Base-by-base conservation (phyloP, 176 grass and related monocot genomes). In the Aegilops longissima region DNA sequence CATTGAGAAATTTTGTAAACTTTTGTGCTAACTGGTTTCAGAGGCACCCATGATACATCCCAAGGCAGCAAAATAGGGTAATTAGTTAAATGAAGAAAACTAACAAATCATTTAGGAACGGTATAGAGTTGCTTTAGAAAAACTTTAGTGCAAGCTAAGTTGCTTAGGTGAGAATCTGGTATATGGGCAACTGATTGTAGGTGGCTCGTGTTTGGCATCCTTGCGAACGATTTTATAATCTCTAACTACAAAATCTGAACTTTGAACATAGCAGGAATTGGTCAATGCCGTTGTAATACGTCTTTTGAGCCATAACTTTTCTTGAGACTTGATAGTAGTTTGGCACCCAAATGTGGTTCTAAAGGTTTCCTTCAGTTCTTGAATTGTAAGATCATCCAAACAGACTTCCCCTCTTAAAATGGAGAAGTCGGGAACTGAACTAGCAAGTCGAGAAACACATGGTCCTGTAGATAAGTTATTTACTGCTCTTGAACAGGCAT, bases 251-350 rank as follows among this genome's bases (percentile, higher is more conserved):
- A 89, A 96, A 71, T 63, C 88, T 47, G 94, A 93, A 87, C 84
- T 91, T 82, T 92, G 94, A 87, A 99, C 90, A 87, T 96, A 59
- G 36, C 72, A 99, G 44, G 94, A 99, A 89, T 94, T 99, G 62
- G 68, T 90, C 78, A 96, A 86, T 11, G 94, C 94, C 40, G 11
- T 44, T 11, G 40, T 44, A 44, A 99, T 99, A 61, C 90, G 88
- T 52, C 97, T 88, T 80, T 93, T 99, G 70, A 99, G 97, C 97
- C 97, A 96, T 90, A 95, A 85, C 87, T 99, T 99, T 99, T 94
- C 85, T 99, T 40, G 39, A 40, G 39, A 40, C 39, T 40, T 98
- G 61, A 98, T 94, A 88, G 86, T 92, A 87, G 97, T 96, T 30
- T 89, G 88, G 12, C 90, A 90, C 65, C 94, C 97, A 93, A 99